These are phyloP conservation scores for Phycomyces blakesleeanus DNA, from an alignment of 192 early-diverging fungal genomes.

Conservation along the genomic window DNA sequence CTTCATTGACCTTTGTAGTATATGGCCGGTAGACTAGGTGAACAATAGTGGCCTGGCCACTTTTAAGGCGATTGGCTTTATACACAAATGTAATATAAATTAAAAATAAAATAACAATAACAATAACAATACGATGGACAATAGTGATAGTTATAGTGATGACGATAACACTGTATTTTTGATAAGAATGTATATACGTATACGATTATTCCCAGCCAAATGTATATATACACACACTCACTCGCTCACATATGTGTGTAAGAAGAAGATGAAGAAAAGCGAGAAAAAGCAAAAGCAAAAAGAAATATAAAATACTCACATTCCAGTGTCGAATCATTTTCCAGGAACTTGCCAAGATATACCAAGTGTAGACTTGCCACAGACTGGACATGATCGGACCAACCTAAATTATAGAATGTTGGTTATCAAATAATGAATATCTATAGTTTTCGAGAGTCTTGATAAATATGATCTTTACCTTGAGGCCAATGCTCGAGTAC, in stretches of 20 bases:
- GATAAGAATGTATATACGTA: too few species aligned
- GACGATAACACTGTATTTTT: too few species aligned
- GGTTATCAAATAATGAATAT: background rate
- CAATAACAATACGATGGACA: too few species aligned
- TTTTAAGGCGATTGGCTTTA: background rate
- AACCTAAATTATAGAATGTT: background rate
- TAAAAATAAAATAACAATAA: too few species aligned
- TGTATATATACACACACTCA: too few species aligned
- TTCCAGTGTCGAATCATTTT: background rate
- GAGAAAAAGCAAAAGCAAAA: too few species aligned
- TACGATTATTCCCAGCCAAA: too few species aligned
- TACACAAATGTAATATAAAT: background rate
- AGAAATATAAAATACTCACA: slow-evolving; percentile 1
- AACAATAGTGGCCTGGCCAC: background rate
- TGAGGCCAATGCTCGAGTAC: slow-evolving; percentile 2
- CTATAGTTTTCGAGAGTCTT: background rate
- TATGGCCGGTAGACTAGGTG: background rate
- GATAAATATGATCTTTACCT: background rate
- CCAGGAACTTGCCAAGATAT: background rate
- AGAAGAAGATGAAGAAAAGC: too few species aligned
- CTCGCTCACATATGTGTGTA: too few species aligned
- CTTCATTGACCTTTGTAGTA: too few species aligned
- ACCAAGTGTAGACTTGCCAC: background rate
- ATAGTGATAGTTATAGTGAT: too few species aligned
- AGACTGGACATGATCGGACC: background rate